phyloP scores from a whole-genome alignment of 192 early-diverging fungal species.

The Powellomyces hirtus region DNA sequence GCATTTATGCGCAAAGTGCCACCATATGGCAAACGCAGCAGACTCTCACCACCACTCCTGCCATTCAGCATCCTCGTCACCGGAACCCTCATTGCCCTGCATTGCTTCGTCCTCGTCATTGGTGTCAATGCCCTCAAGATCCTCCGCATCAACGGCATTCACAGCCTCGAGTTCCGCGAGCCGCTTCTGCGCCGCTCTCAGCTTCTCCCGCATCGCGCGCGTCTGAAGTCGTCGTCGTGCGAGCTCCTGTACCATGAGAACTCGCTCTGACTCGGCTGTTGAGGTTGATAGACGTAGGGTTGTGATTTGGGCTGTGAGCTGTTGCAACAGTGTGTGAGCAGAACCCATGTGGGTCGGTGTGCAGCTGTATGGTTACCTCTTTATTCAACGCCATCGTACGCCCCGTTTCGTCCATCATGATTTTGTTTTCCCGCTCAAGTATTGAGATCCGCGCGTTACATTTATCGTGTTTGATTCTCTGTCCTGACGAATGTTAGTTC shows the following conservation, averaged over 20 bases:
- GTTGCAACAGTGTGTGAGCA: neutral
- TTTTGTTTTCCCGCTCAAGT: conserved; percentile 30
- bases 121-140: neutral
- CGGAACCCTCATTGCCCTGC: too few relatives aligned
- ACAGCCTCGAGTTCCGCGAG: neutral
- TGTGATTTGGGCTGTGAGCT: conserved; percentile 29
- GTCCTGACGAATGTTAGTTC: too few relatives aligned
- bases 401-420: conserved; percentile 32
- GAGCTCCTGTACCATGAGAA: conserved; percentile 31
- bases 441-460: conserved; percentile 24
- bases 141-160: neutral
- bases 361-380: conserved; percentile 13
- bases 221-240: conserved; percentile 29
- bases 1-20: neutral
- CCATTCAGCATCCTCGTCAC: conserved; percentile 33
- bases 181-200: neutral
- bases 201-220: conserved; percentile 16
- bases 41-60: conserved; percentile 39
- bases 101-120: neutral
- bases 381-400: conserved; percentile 24
- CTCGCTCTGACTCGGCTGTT: conserved; percentile 22
- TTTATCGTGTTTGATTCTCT: conserved; percentile 30
- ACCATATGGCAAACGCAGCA: neutral
- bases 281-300: conserved; percentile 23
- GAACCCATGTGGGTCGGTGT: neutral